Percentiles rank a stretch among this genome's conserved stretches.
Evolutionary conservation across 1,284 basidiomycete species (phyloP).

Genomic region (Fomitopsis pinicola): DNA sequence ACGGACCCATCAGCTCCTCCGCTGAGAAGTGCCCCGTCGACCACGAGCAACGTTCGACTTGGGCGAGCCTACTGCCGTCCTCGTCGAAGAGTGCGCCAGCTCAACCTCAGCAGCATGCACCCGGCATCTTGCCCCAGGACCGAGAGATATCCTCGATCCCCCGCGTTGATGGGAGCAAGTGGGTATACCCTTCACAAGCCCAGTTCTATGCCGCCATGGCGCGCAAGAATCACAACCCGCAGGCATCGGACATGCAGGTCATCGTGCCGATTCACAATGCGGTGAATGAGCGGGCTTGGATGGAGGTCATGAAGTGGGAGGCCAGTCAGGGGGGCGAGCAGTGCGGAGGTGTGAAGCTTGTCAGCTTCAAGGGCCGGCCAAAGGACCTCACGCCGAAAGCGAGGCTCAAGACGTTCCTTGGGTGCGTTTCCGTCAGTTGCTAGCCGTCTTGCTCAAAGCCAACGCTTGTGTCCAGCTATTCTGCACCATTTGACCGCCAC

Average conservation of each 20-base stretch:
- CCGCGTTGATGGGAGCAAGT: conserved; percentile 63
- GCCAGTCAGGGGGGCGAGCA: conserved; percentile 68
- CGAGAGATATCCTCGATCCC: conserved; percentile 91
- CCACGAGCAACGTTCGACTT: conserved; percentile 45
- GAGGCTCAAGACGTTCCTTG: conserved; percentile 76
- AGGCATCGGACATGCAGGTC: conserved; percentile 85
- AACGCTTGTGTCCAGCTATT: conserved; percentile 55
- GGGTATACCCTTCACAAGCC: conserved; percentile 98
- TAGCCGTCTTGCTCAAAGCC: not conserved
- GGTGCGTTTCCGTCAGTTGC: conserved; percentile 50
- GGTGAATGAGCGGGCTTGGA: conserved; percentile 97
- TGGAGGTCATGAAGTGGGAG: conserved; percentile 90
- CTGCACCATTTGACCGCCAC: conserved; percentile 93
- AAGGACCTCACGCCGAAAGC: conserved; percentile 78
- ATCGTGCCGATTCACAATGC: conserved; percentile 99
- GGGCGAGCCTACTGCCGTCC: conserved; percentile 44
- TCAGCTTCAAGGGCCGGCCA: conserved; percentile 84
- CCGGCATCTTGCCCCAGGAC: conserved; percentile 48
- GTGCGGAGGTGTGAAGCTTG: conserved; percentile 82
- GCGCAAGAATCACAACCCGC: conserved; percentile 86
- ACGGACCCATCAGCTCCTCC: conserved; percentile 20
- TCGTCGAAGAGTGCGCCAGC: conserved; percentile 24
- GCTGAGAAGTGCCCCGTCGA: conserved; percentile 52
- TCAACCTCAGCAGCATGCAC: conserved; percentile 14
- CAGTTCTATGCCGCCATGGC: conserved; percentile 97